A percentile compares a stretch with the other conserved stretches of the same genome.
phyloP scores from a whole-genome alignment of 2,329 filamentous ascomycete species.

The Cladophialophora yegresii region DNA sequence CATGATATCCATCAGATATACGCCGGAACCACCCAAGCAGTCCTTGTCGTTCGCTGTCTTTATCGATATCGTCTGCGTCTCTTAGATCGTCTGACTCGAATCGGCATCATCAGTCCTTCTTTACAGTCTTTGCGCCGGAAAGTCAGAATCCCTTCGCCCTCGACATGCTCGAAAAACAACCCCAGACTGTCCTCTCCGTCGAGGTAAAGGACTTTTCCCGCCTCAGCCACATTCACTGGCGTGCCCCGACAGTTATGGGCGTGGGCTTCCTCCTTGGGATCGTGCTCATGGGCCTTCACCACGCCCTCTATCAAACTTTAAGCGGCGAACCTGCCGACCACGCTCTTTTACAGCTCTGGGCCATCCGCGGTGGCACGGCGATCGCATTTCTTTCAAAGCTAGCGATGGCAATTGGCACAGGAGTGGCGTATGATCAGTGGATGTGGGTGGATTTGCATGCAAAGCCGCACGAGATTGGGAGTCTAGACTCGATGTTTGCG shows the following conservation, averaged over 20 bases:
- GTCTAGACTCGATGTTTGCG: constrained; percentile 21
- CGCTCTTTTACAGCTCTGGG: constrained; percentile 23
- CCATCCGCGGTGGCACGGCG: constrained; percentile 21
- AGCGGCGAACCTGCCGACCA: constrained; percentile 15
- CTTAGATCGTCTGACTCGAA: no score
- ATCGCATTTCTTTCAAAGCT: constrained; percentile 24
- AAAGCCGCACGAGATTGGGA: constrained; percentile 17
- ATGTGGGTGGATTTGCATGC: constrained; percentile 22
- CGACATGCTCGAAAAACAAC: constrained; percentile 11
- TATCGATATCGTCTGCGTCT: background rate
- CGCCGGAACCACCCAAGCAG: background rate
- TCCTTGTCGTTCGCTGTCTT: background rate
- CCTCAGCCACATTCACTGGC: constrained; percentile 19
- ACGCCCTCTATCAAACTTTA: constrained; percentile 19
- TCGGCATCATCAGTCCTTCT: no score
- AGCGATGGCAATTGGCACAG: constrained; percentile 15
- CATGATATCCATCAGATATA: background rate
- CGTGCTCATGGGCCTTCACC: constrained; percentile 17
- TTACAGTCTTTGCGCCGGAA: no score
- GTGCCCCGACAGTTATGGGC: constrained; percentile 22
- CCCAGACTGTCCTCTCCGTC: background rate
- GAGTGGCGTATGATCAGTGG: constrained; percentile 27
- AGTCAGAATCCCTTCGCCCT: background rate
- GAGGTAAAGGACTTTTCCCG: constrained; percentile 17
- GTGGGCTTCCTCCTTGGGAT: constrained; percentile 14